These are phyloP conservation scores for Diplotaxis tenuifolia DNA, from an alignment of 345 rosid species.

Conservation along the genomic window DNA sequence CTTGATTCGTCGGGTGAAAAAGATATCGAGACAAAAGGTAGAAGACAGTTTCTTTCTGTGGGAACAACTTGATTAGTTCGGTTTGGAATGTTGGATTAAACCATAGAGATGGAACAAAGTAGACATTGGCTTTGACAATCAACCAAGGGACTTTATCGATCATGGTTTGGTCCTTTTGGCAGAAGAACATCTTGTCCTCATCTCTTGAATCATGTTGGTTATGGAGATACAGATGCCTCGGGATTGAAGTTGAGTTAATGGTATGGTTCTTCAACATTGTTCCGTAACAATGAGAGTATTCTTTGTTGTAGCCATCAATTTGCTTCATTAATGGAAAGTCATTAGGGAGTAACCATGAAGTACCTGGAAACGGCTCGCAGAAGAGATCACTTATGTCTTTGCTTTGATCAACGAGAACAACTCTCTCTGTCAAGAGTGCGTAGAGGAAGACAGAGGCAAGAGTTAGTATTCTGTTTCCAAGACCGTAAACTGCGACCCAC, in stretches of 20 bases:
- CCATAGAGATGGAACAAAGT: constrained; percentile 56
- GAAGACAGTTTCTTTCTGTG: constrained; percentile 53
- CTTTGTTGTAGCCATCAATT: constrained; percentile 10
- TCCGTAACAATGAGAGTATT: constrained; percentile 17
- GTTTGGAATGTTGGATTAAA: constrained; percentile 46
- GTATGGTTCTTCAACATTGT: constrained; percentile 22
- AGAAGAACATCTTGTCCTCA: constrained; percentile 58
- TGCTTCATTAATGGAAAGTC: constrained; percentile 35
- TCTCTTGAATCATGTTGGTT: constrained; percentile 49
- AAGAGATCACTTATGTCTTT: constrained; percentile 38
- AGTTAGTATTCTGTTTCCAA: constrained; percentile 46
- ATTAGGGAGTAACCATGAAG: constrained; percentile 38
- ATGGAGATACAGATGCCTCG: constrained; percentile 50
- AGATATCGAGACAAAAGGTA: constrained; percentile 61
- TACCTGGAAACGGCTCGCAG: constrained; percentile 42
- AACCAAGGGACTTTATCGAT: constrained; percentile 57
- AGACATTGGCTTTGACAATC: constrained; percentile 53
- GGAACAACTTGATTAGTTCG: constrained; percentile 47
- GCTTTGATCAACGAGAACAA: constrained; percentile 37
- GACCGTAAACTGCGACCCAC: constrained; percentile 34
- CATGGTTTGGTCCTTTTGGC: constrained; percentile 47
- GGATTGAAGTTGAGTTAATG: constrained; percentile 20
- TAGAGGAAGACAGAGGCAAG: constrained; percentile 46
- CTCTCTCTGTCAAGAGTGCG: constrained; percentile 40
- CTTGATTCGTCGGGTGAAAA: constrained; percentile 58